phyloP scores from a whole-genome alignment of 2,329 filamentous ascomycete genomes.

The Dendryphion nanum region DNA sequence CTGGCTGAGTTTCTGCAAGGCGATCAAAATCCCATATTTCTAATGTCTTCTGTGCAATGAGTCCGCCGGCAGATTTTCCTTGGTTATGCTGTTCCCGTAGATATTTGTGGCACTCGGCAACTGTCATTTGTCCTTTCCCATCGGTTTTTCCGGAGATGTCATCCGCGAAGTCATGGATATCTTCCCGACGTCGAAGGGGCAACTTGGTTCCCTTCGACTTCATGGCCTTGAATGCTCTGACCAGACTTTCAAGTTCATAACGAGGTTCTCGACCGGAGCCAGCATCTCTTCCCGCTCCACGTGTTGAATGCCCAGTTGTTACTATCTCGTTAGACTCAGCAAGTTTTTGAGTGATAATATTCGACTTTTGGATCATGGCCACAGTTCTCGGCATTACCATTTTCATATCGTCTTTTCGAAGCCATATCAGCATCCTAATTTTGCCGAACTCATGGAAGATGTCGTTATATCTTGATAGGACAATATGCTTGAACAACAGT shows the following conservation, averaged over 20 bases:
- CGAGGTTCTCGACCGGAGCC: slow-evolving; percentile 23
- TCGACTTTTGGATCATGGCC: slow-evolving; percentile 54
- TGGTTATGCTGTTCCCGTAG: slow-evolving; percentile 18
- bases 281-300: slow-evolving; percentile 11
- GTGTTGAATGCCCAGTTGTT: slow-evolving; percentile 8
- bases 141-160: slow-evolving; percentile 18
- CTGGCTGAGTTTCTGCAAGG: too few species aligned
- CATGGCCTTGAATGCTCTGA: slow-evolving; percentile 20
- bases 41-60: slow-evolving; percentile 12
- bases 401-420: slow-evolving; percentile 59
- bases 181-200: slow-evolving; percentile 23
- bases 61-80: slow-evolving; percentile 19
- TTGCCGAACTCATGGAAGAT: slow-evolving; percentile 75
- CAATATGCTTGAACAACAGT: slow-evolving; percentile 62
- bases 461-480: slow-evolving; percentile 55
- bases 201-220: slow-evolving; percentile 20
- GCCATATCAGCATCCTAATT: slow-evolving; percentile 76
- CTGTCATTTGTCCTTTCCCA: slow-evolving; percentile 16
- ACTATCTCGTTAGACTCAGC: slow-evolving; percentile 52
- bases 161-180: slow-evolving; percentile 25
- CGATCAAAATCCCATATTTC: too few species aligned
- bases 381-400: slow-evolving; percentile 60
- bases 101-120: slow-evolving; percentile 14
- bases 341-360: slow-evolving; percentile 61
- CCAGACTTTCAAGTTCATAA: slow-evolving; percentile 27